Conservation (phyloP, 2,329 filamentous ascomycete genomes). For the Lachnellula occidentalis region DNA sequence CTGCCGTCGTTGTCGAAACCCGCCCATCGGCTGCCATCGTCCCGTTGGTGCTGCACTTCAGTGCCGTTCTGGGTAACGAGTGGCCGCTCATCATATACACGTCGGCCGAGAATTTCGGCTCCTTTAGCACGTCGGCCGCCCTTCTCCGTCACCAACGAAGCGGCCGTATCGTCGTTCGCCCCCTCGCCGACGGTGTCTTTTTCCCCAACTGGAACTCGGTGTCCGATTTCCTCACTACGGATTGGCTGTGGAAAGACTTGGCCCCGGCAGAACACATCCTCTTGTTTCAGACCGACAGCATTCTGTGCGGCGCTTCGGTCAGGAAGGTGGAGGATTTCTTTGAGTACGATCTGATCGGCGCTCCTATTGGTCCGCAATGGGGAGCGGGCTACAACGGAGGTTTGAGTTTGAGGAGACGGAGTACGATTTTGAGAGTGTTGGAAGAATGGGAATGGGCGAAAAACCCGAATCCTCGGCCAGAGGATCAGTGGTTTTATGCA, state of each 20-base stretch:
- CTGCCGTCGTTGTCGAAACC: slow-evolving; percentile 37
- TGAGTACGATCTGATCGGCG: slow-evolving; percentile 32
- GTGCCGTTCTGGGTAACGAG: slow-evolving; percentile 35
- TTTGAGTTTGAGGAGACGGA: slow-evolving; percentile 33
- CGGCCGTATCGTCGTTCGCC: slow-evolving; percentile 33
- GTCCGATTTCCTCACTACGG: slow-evolving; percentile 30
- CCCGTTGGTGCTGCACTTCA: slow-evolving; percentile 36
- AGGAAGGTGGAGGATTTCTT: slow-evolving; percentile 14
- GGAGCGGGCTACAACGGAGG: slow-evolving; percentile 34
- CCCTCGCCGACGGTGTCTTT: slow-evolving; percentile 33
- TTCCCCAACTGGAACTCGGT: slow-evolving; percentile 34
- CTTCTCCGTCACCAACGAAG: slow-evolving; percentile 33
- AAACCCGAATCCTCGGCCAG: slow-evolving; percentile 11
- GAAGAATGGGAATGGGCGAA: slow-evolving; percentile 19
- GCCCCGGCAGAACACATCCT: slow-evolving; percentile 46
- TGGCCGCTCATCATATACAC: slow-evolving; percentile 43
- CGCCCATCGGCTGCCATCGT: slow-evolving; percentile 30
- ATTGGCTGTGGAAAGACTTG: slow-evolving; percentile 42
- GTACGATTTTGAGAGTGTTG: slow-evolving; percentile 30
- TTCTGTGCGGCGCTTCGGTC: slow-evolving; percentile 44
- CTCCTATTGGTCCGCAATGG: slow-evolving; percentile 29
- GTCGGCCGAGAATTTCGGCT: slow-evolving; percentile 20
- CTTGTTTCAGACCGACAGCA: slow-evolving; percentile 49
- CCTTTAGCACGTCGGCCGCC: slow-evolving; percentile 32
- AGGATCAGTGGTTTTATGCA: slow-evolving; percentile 29